A percentile compares a stretch with the other conserved stretches of the same genome.
Evolutionary conservation across 164 flowering plant genomes (phyloP).

Genomic region (Euptelea pleiosperma): DNA sequence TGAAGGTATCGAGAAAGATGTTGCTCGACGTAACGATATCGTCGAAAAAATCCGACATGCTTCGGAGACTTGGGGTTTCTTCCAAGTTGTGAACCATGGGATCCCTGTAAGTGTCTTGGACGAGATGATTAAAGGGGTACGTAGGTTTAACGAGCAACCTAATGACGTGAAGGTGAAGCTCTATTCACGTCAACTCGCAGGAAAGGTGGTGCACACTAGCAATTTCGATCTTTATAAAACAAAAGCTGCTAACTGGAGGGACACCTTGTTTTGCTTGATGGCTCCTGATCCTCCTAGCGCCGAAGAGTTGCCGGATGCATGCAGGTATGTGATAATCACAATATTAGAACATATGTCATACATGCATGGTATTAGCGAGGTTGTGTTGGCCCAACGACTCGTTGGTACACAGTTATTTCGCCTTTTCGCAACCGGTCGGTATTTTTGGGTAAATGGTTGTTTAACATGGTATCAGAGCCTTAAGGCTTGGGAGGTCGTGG

Average conservation of each 20-base stretch:
- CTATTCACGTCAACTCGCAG: not conserved
- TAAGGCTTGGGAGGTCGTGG: too few species aligned
- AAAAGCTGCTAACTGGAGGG: constrained; percentile 7
- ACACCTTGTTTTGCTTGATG: too few species aligned
- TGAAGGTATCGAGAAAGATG: not conserved
- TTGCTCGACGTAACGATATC: not conserved
- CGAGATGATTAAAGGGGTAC: constrained; percentile 7
- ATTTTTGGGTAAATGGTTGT: too few species aligned
- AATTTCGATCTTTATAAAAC: not conserved
- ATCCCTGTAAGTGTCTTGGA: constrained; percentile 1
- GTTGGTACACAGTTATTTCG: too few species aligned
- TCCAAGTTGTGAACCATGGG: too few species aligned
- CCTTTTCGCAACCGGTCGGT: too few species aligned
- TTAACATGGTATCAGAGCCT: too few species aligned
- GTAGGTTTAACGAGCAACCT: constrained; percentile 12
- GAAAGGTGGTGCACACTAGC: not conserved
- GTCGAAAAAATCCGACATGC: too few species aligned
- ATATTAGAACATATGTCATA: too few species aligned
- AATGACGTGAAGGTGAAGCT: constrained; percentile 12
- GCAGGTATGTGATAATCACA: not conserved
- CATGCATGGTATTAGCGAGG: too few species aligned
- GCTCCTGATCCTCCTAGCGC: too few species aligned
- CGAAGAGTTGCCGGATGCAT: not conserved
- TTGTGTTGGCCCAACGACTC: too few species aligned
- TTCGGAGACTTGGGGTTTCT: constrained; percentile 17